Conservation (phyloP, 768 basidiomycete genomes). For the Flagelloscypha sp. region DNA sequence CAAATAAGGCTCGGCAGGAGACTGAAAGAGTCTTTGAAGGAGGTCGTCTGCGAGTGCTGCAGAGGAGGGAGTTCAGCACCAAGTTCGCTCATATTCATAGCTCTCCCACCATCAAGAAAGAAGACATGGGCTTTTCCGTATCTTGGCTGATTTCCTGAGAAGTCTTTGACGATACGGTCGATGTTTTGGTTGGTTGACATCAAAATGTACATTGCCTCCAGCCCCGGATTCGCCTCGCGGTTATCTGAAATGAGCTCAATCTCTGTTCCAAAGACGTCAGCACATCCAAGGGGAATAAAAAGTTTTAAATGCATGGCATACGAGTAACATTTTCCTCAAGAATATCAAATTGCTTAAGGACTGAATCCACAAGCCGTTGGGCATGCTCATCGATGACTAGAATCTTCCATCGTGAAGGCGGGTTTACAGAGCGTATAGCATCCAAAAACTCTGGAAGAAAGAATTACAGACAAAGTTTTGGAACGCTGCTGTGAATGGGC, state of each 20-base stretch:
- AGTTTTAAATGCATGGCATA: constrained; percentile 33
- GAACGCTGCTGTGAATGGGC: constrained; percentile 12
- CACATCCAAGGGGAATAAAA: constrained; percentile 1
- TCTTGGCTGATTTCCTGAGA: constrained; percentile 49
- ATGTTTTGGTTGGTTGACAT: constrained; percentile 95
- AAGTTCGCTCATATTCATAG: constrained; percentile 11
- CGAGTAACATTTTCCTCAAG: constrained; percentile 94
- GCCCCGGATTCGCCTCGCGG: constrained; percentile 74
- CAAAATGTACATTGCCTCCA: constrained; percentile 90
- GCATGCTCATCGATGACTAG: constrained; percentile 93
- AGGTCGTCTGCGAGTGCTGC: constrained; percentile 72
- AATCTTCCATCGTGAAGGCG: constrained; percentile 91
- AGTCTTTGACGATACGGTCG: constrained; percentile 84
- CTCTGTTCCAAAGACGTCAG: constrained; percentile 40
- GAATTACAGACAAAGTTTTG: constrained; percentile 4
- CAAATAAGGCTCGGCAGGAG: constrained; percentile 72
- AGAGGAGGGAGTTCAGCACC: constrained; percentile 4
- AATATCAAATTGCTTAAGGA: constrained; percentile 90
- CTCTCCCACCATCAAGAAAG: constrained; percentile 76
- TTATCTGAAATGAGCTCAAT: constrained; percentile 83
- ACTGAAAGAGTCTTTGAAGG: constrained; percentile 66
- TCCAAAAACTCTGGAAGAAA: constrained; percentile 67
- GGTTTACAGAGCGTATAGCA: constrained; percentile 78
- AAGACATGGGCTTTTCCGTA: constrained; percentile 86
- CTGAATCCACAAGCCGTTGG: constrained; percentile 72